Percentiles rank a stretch among this genome's conserved stretches.
Conservation (phyloP, 169 alveolate genomes). For the Plasmodium vinckei region DNA sequence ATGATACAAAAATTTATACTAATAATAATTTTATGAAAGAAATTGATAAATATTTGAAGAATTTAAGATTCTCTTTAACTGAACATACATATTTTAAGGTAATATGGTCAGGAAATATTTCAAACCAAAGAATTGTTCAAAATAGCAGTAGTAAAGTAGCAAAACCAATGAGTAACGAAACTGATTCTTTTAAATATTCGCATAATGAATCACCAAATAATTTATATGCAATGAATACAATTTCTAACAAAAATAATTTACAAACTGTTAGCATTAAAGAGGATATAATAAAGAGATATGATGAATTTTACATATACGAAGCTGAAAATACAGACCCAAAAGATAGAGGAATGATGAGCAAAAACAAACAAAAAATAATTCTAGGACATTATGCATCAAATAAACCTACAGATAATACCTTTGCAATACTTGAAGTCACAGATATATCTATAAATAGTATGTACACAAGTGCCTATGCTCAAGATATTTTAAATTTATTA, state of each 20-base stretch:
- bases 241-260: background rate
- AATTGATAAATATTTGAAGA: constrained; percentile 38
- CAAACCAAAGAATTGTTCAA: constrained; percentile 50
- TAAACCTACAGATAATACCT: constrained; percentile 38
- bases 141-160: background rate
- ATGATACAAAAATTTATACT: constrained; percentile 19
- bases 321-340: constrained; percentile 73
- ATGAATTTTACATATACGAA: constrained; percentile 64
- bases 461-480: constrained; percentile 71
- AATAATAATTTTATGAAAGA: constrained; percentile 21
- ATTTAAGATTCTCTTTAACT: constrained; percentile 36
- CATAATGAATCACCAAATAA: constrained; percentile 20
- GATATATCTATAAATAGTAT: constrained; percentile 74
- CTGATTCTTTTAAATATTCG: constrained; percentile 5
- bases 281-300: constrained; percentile 3
- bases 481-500: constrained; percentile 53
- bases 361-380: constrained; percentile 71
- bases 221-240: constrained; percentile 22
- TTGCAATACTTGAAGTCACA: constrained; percentile 66
- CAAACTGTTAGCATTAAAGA: background rate
- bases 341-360: constrained; percentile 79
- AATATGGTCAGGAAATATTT: constrained; percentile 73
- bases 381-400: constrained; percentile 72
- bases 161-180: constrained; percentile 1
- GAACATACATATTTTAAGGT: constrained; percentile 72